Base-by-base conservation (phyloP, 179 eudicot species). In the Actinidia arguta region DNA sequence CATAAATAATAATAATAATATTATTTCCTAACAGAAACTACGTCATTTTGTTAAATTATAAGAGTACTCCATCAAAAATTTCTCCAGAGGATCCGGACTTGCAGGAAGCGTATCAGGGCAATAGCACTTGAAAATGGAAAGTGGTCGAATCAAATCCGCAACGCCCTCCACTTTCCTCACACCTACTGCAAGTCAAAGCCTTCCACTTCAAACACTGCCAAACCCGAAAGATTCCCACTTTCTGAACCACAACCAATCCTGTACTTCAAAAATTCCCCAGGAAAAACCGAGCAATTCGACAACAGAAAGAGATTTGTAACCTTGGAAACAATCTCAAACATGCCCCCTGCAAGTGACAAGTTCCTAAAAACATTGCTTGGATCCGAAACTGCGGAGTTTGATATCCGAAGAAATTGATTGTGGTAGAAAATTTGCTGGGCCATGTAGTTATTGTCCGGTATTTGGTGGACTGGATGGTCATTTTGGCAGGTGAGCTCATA, bases 401-500 rank as follows among this genome's bases (percentile, higher is more conserved):
- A 81, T 1, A 85, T 31, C 22, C 73, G 84, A 46, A 88, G 22
- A 3, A 88, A 78, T 18, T 63, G 82, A n/a, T 4, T 25, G 1
- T 6, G 4, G 46, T 88, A 90, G 47, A 8, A 73, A 14, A 88
- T 88, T 3, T 85, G 8, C 36, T 81, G 66, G 8, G 88, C 55
- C 31, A 62, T 22, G 39, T 83, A 86, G 0, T 66, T 55, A 22
- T 86, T 80, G 31, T 70, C 63, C 2, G 88, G 75, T 46, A 80
- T 50, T 47, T 55, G 78, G 63, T 86, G 86, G 14, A 83, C 27
- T 78, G 86, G 64, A 10, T 64, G 75, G 8, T 73, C 76, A 42
- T 78, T 6, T 16, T 16, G 77, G 81, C 92, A 90, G 56, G 44
- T 75, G 55, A 91, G 85, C 73, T 78, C 48, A 73, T 89, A 85